A percentile compares a stretch with the other conserved stretches of the same genome.
Conservation (phyloP, 257 asterid genomes). For the Pogostemon cablin region DNA sequence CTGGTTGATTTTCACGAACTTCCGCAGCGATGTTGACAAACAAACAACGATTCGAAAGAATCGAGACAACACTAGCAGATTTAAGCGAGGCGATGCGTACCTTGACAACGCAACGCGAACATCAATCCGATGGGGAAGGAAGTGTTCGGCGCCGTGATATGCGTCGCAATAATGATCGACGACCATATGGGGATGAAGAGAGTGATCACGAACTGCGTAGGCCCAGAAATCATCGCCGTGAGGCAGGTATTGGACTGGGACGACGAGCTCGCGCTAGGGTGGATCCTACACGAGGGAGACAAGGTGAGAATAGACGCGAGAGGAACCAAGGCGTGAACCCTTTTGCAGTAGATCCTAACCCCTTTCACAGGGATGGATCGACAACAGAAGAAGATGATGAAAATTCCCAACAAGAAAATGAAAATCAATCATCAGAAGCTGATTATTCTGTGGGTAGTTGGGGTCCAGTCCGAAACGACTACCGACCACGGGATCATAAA, state of each 20-base stretch:
- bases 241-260: no score
- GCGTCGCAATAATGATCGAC: background rate
- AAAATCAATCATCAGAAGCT: background rate
- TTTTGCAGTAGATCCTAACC: background rate
- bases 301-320: no score
- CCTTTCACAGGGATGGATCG: background rate
- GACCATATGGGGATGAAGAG: background rate
- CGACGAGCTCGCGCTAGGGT: no score
- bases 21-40: constrained; percentile 1
- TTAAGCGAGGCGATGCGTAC: background rate
- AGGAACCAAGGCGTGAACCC: no score
- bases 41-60: background rate
- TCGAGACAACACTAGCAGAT: background rate
- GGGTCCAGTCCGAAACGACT: no score
- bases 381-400: background rate
- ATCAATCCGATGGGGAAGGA: background rate
- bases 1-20: background rate
- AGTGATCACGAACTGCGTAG: background rate
- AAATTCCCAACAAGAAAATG: background rate
- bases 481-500: no score
- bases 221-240: no score
- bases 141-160: background rate
- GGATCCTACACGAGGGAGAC: no score
- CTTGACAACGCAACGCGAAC: background rate
- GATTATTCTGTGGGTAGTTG: no score